phyloP scores from a whole-genome alignment of 164 flowering plant genomes.

The Vitis rotundifolia region DNA sequence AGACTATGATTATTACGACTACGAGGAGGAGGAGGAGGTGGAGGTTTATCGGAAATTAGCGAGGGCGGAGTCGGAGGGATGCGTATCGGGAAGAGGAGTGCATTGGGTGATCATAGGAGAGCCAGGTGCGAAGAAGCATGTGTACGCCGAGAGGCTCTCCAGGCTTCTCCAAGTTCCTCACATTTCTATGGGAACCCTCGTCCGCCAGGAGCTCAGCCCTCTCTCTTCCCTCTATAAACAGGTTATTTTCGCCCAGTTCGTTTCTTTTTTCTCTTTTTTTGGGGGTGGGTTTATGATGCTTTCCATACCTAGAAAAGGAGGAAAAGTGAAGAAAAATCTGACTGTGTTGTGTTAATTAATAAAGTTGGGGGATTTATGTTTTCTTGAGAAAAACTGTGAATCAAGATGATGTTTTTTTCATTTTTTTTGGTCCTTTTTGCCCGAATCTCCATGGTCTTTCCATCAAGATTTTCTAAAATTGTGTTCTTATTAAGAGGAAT shows the following conservation, averaged over 20 bases:
- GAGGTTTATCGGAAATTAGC: neutral
- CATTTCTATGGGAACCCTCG: slow-evolving; percentile 84
- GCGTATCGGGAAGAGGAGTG: slow-evolving; percentile 42
- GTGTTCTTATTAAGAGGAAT: too few relatives aligned
- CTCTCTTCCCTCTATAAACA: slow-evolving; percentile 75
- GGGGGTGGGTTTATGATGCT: neutral
- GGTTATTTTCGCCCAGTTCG: slow-evolving; percentile 33
- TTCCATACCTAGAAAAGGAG: neutral
- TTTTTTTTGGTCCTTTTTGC: too few relatives aligned
- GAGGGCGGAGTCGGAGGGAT: slow-evolving; percentile 19
- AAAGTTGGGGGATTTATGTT: too few relatives aligned
- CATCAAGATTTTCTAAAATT: too few relatives aligned
- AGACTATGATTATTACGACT: slow-evolving; percentile 21
- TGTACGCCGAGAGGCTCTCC: slow-evolving; percentile 76
- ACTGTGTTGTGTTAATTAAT: too few relatives aligned
- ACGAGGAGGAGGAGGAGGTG: slow-evolving; percentile 17
- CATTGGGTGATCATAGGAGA: slow-evolving; percentile 95
- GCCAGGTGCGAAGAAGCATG: slow-evolving; percentile 65
- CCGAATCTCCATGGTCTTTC: too few relatives aligned
- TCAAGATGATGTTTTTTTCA: too few relatives aligned
- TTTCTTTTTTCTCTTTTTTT: neutral
- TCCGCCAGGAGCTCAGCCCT: slow-evolving; percentile 84
- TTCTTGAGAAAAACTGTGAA: too few relatives aligned
- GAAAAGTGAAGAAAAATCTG: neutral
- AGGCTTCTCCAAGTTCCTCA: slow-evolving; percentile 89